Base-by-base conservation (phyloP, 2,329 filamentous ascomycete genomes). In the Pyrenochaeta sp. region DNA sequence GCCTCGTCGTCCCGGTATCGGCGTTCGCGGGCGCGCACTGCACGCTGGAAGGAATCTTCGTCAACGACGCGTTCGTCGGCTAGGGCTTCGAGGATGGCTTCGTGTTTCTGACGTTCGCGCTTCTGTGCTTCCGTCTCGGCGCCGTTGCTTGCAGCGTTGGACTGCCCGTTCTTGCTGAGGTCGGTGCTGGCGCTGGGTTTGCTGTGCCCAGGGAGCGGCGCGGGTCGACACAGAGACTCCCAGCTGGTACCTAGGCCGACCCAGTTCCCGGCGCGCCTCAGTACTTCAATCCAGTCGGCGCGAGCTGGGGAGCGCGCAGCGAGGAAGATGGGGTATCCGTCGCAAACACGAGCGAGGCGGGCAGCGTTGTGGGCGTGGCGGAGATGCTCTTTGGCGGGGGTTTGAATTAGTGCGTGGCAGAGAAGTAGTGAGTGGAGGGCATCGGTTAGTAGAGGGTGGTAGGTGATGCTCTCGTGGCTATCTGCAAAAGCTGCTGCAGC, bases 321-420 rank as follows among this genome's bases (percentile, higher is more conserved):
- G 52, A 91, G 84, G 63, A 95, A 93, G 35, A 93, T 81, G 0
- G 90, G 90, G 58, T 90, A 92, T 3, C 89, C 89, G 59, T 94
- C 88, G 35, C 83, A 85, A 17, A 94, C 79, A 14, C 89, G 81
- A 4, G 83, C 80, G 2, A 94, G 78, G 4, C 89, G 84, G 11
- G 89, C 88, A 4, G 87, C 89, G 81, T 92, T 94, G 74, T 90
- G 81, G 0, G 89, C 88, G 65, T 94, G 89, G 23, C 89, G 87
- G 35, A 85, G 82, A 22, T 92, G 81, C 67, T 94, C 89, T 58
- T 88, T 90, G 8, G 82, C 70, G 0, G 89, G 88, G 0, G 90
- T 95, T 69, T 93, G 89, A 6, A 89, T 73, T 7, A 95, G 81
- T n/a, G 82, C 82, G 69, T 95, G 90, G 55, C 86, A 88, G 27